Evolutionary conservation across 345 rosid species (phyloP), one percentile per base, ranked within the genome.

Genomic region (Pugionium dolabratum): DNA sequence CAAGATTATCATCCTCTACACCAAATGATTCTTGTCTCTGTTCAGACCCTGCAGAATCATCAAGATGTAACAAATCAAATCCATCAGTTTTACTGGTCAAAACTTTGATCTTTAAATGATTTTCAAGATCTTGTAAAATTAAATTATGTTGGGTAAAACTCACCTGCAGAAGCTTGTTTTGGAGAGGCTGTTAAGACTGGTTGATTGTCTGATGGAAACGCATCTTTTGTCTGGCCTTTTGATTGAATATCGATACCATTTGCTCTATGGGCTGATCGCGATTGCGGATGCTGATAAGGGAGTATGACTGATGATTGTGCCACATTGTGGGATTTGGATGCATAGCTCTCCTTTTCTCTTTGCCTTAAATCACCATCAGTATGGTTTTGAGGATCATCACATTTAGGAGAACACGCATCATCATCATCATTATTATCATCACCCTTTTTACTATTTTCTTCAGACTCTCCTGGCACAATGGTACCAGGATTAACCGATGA

Each of bases 401-500:
- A 76, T 77, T 91, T 89, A 85, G 59, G 43, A 85, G 83, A 54
- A 86, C 84, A 79, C 90, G 83, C 35, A 84, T 84, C 70, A 32
- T 58, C 46, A 18, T 18, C 18, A 5, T 33, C 69, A 18, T 18
- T 18, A 18, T 84, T 68, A 34, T 59, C 48, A 7, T 36, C 68
- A 74, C 79, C 62, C 7, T 66, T 76, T 45, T 41, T 66, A 27
- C 37, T 79, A 58, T 73, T 54, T 26, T 46, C 72, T 18, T 60
- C 67, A 54, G 46, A 39, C 45, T 60, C 67, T 28, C 35, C 27
- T 32, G 73, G 70, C 73, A 73, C 65, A 8, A n/a, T 46, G 50
- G 57, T 32, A 31, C 66, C 57, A 66, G 86, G 80, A 26, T 18
- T 18, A 18, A 79, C 73, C 33, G 85, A 79, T 9, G 83, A 79